Evolutionary conservation across 495 filamentous ascomycete species (phyloP), one percentile per base, ranked within the genome.

Genomic region (Terfezia claveryi): DNA sequence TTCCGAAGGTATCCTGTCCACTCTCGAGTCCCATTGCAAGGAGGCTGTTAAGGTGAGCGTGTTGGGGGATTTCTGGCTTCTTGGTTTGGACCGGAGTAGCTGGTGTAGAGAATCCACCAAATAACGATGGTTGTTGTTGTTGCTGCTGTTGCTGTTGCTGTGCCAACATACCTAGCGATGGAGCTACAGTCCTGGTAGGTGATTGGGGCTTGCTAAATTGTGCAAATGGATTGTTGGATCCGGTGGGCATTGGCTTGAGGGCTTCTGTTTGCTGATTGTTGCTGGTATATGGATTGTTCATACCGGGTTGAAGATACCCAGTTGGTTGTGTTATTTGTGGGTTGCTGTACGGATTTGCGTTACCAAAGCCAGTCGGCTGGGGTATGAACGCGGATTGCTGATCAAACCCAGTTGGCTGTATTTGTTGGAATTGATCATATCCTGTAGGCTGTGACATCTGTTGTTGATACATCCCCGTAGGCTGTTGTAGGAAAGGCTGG

Each of bases 161-260:
- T 51, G n/a, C n/a, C 16, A 51, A 23, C 14, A 51, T 16, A 20
- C 16, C 12, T 32, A 51, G 6, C 27, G n/a, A 16, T 51, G 50
- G 50, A 12, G n/a, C 16, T 20, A 1, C 50, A 32, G n/a, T 27
- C 27, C 50, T 20, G n/a, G 27, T 72, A 70, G 62, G 74, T 60
- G 59, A 75, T 75, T 20, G n/a, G 23, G 74, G 73, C 60, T 80
- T 73, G 55, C 64, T 64, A 55, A 69, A 60, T 54, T 69, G 63
- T 6, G 89, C 89, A 64, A 98, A 98, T 37, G 89, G 89, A 61
- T 98, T 98, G 71, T 95, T 98, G 0, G 89, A 95, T 52, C 89
- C 89, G 23, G 89, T 95, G 1, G 83, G 74, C 59, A 74, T 76
- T 11, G 80, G 76, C 62, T 78, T 73, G 49, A 83, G 62, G 49